A percentile compares a stretch with the other conserved stretches of the same genome.
These are phyloP conservation scores for Solanum rostratum DNA, from an alignment of 257 asterid genomes.

Conservation along the genomic window DNA sequence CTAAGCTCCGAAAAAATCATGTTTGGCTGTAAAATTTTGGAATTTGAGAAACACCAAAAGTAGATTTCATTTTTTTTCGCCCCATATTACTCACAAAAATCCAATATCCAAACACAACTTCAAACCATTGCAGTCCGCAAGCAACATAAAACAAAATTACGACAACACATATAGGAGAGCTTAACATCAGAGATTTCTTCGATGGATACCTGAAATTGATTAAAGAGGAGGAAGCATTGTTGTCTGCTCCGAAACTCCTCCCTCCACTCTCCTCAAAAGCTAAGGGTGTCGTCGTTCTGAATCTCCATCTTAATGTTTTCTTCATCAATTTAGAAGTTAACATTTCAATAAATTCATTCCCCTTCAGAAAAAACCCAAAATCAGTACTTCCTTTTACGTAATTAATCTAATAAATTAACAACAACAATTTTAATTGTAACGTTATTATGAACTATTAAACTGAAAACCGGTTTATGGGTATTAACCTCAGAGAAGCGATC, in stretches of 20 bases:
- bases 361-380: background rate
- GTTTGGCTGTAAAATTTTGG: too few species aligned
- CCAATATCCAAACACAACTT: background rate
- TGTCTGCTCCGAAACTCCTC: background rate
- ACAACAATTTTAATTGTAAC: too few species aligned
- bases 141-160: background rate
- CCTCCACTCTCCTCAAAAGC: background rate
- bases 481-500: too few species aligned
- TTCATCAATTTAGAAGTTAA: background rate
- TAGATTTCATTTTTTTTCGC: background rate
- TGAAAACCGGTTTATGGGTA: too few species aligned
- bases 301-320: background rate
- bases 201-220: background rate
- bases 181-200: background rate
- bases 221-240: background rate
- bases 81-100: background rate
- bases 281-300: background rate
- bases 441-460: too few species aligned
- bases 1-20: too few species aligned
- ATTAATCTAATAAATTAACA: too few species aligned
- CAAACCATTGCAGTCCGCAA: background rate
- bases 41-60: too few species aligned
- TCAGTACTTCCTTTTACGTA: too few species aligned
- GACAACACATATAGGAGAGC: background rate
- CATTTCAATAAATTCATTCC: background rate